Evolutionary conservation across 2,329 filamentous ascomycete species (phyloP), one percentile per base, ranked within the genome.

Genomic region (Neopestalotiopsis sp.): DNA sequence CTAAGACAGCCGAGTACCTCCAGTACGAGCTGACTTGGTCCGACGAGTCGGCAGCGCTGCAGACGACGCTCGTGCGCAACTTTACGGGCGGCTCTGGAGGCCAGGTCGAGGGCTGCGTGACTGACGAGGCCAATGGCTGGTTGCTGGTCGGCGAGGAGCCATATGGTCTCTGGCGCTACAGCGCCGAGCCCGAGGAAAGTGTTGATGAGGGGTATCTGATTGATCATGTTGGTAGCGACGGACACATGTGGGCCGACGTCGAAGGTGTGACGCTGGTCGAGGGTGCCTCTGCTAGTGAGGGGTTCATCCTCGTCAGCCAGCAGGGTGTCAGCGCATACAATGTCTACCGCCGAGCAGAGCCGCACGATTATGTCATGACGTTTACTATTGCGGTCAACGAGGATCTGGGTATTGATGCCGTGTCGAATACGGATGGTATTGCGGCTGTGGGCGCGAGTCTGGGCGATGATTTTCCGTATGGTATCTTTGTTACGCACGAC

Each of bases 291-390:
- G 78, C 81, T 0, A 74, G 82, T 2, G 73, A 82, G 20, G 85
- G 85, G 0, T 88, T 84, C 74, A 80, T 88, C 30, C 75, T 88
- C 17, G 84, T 86, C 5, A 87, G 84, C 2, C 84, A 81, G 69
- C 85, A 88, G 71, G 85, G 86, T 3, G 84, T 87, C 40, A 87
- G 84, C 68, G 81, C 84, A 1, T 88, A 85, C 73, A 83, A 86
- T 64, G 78, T 88, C 52, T 87, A 88, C 75, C 79, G 81, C 5
- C 81, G 85, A 6, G 81, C 81, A 1, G 76, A 78, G 0, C 86
- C 85, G 3, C 85, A 88, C 73, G 78, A 83, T 3, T 86, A 82
- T 65, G 82, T 88, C 3, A 77, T 81, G 67, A 86, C 83, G 0
- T 87, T 87, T 56, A 85, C 84, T 0, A 79, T 87, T 24, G 77